Evolutionary conservation across 805 yeast genomes (phyloP), one percentile per base, ranked within the genome.

Genomic region (Teunomyces pallodes): DNA sequence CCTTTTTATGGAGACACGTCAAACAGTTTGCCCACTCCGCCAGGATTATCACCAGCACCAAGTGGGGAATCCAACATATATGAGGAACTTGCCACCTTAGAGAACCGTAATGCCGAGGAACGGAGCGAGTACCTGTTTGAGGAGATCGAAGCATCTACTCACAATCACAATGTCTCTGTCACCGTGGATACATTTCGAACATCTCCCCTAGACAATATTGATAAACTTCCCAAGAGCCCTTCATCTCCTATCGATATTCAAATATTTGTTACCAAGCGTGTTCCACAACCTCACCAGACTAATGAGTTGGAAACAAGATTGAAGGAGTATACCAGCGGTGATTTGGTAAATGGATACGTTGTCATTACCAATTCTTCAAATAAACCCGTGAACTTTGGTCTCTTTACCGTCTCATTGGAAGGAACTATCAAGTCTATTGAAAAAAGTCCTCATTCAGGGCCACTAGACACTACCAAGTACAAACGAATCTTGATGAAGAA

Each of bases 201-300:
- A 50, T 75, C 82, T 5, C 75, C 77, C 10, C 66, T 80, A 35
- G 84, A 80, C 57, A 77, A 75, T 48, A 68, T 77, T 29, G 82
- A 81, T 56, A 71, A 67, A 48, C 62, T 82, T 27, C 79, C 81
- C 1, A 75, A 69, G 47, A 54, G 67, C 2, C 56, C 57, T 14
- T 50, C 55, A 1, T 72, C 81, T 1, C 83, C 82, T 0, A 56
- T 77, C 3, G 75, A 75, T 9, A 69, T 81, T 28, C 76, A 74
- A 48, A 76, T 82, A 12, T 72, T 61, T 49, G 77, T 82, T 7
- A 78, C 85, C 0, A 82, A 81, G 71, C 73, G 67, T 17, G 75
- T 77, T 1, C 80, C 84, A 0, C 60, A 58, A 31, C 81, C 83
- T 0, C 62, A 74, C 46, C 58, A 56, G 16, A 54, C 63, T 40